phyloP scores from a whole-genome alignment of 345 rosid genomes.

The Pistacia atlantica region DNA sequence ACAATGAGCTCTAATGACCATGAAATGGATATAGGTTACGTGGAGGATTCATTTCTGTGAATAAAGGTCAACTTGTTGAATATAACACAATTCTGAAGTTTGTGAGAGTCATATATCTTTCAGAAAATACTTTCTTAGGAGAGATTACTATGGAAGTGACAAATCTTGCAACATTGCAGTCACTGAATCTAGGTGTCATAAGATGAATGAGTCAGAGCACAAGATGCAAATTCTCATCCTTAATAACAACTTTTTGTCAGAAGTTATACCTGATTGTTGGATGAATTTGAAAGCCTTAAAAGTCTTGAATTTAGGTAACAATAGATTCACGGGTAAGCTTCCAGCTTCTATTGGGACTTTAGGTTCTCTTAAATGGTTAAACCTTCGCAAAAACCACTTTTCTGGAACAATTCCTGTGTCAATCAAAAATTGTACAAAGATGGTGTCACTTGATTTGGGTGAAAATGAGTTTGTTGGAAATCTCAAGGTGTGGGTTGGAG shows the following conservation, averaged over 20 bases:
- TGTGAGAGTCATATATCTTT: too few relatives aligned
- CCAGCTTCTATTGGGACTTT: not conserved
- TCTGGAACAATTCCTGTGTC: not conserved
- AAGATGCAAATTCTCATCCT: constrained; percentile 36
- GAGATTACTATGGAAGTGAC: too few relatives aligned
- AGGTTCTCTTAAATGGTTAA: not conserved
- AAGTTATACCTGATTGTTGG: constrained; percentile 31
- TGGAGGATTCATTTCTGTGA: too few relatives aligned
- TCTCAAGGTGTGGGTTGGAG: not conserved
- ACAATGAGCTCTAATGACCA: too few relatives aligned
- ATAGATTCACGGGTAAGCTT: not conserved
- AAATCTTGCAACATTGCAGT: too few relatives aligned
- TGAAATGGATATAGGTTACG: too few relatives aligned
- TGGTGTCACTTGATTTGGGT: not conserved
- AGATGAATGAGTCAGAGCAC: not conserved
- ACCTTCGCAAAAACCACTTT: not conserved
- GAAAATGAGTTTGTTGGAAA: constrained; percentile 10
- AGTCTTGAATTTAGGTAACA: constrained; percentile 15
- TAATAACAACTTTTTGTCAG: constrained; percentile 29
- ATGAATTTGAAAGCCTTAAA: constrained; percentile 1
- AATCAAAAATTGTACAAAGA: not conserved
- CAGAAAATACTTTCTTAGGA: too few relatives aligned
- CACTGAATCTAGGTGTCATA: constrained; percentile 7
- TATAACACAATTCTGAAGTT: too few relatives aligned
- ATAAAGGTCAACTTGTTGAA: too few relatives aligned